Evolutionary conservation across 352 stramenopile genomes (phyloP).

Genomic region (Elongisporangium prolatum): DNA sequence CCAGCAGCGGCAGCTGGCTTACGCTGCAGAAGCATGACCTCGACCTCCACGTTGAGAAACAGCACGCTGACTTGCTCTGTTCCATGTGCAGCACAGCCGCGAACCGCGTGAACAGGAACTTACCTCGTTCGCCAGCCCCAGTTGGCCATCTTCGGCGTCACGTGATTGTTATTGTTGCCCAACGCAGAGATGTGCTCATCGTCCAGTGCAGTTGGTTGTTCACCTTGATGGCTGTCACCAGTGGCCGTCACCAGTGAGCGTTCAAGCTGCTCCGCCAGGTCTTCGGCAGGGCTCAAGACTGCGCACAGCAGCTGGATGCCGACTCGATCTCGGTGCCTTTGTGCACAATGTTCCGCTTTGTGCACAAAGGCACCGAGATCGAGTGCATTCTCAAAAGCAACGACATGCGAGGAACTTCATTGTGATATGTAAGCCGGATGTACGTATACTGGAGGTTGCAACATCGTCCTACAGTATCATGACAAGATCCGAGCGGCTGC

Average conservation of each 20-base stretch:
- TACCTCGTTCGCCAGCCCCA: conserved; percentile 23
- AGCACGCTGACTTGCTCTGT: conserved; percentile 13
- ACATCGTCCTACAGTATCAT: too few species aligned
- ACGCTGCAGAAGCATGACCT: conserved; percentile 30
- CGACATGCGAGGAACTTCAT: too few species aligned
- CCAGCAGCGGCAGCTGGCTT: conserved; percentile 22
- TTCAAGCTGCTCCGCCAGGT: conserved; percentile 19
- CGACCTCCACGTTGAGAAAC: conserved; percentile 13
- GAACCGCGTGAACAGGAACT: conserved; percentile 19
- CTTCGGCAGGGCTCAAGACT: conserved; percentile 13
- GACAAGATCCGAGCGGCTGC: too few species aligned
- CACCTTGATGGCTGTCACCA: conserved; percentile 20
- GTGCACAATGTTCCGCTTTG: conserved; percentile 35
- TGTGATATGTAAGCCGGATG: too few species aligned
- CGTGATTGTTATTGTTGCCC: conserved; percentile 31
- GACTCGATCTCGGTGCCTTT: conserved; percentile 48
- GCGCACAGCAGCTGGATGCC: conserved; percentile 37
- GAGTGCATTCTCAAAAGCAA: too few species aligned
- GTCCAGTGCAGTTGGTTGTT: conserved; percentile 26
- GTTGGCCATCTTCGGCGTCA: conserved; percentile 27
- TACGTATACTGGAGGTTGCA: too few species aligned
- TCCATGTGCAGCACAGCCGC: conserved; percentile 14
- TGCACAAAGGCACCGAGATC: too few species aligned
- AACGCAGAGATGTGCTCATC: conserved; percentile 28
- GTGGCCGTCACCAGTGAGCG: conserved; percentile 8